These are phyloP conservation scores for Dendrobium catenatum DNA, from an alignment of 106 monocot species.

Conservation along the genomic window DNA sequence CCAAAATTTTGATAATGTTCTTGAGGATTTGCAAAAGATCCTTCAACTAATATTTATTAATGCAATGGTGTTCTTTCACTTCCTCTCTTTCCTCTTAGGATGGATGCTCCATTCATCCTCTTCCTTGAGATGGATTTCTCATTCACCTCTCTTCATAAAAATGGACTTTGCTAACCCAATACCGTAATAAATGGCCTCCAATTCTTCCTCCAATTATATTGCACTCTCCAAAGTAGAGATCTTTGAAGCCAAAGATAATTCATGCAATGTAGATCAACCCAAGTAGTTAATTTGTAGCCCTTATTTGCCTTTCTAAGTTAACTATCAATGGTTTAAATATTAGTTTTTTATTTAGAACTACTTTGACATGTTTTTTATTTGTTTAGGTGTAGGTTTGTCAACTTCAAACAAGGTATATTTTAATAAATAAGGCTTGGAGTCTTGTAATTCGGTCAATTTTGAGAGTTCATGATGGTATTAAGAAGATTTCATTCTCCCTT, in stretches of 20 bases:
- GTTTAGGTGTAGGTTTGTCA: neutral
- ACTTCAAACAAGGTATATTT: neutral
- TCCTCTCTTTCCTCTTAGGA: too few species aligned
- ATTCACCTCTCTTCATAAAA: too few species aligned
- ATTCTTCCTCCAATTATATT: too few species aligned
- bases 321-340: neutral
- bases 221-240: too few species aligned
- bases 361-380: neutral
- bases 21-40: too few species aligned
- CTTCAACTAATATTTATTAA: too few species aligned
- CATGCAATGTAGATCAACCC: neutral
- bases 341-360: neutral
- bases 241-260: neutral
- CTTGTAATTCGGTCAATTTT: neutral
- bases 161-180: too few species aligned
- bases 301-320: neutral
- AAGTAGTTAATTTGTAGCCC: neutral
- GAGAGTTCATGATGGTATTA: neutral
- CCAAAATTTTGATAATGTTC: too few species aligned
- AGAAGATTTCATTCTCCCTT: neutral
- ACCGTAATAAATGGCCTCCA: too few species aligned
- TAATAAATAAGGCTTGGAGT: neutral
- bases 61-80: too few species aligned
- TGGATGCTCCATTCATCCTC: too few species aligned
- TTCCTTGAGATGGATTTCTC: too few species aligned